phyloP scores from a whole-genome alignment of 331 rosid species.

The Malus hybrid region DNA sequence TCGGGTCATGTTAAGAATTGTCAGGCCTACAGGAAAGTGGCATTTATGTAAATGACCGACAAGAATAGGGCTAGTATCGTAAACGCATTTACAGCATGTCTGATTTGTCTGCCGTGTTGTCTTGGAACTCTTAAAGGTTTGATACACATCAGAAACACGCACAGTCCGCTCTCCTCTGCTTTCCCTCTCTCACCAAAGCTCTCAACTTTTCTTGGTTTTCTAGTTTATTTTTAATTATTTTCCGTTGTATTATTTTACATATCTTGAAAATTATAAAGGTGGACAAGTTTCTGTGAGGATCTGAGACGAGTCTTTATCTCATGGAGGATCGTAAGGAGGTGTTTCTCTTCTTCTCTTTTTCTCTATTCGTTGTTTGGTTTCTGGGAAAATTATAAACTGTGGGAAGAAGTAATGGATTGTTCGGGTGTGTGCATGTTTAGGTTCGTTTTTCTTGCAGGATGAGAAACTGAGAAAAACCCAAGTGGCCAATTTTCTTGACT shows the following conservation, averaged over 20 bases:
- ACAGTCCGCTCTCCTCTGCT: neutral
- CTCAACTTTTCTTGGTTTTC: neutral
- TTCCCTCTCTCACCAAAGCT: neutral
- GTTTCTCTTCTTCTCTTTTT: neutral
- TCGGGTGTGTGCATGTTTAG: neutral
- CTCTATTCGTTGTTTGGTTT: slow-evolving; percentile 7
- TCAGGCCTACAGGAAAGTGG: neutral
- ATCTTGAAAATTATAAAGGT: neutral
- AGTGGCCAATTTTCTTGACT: neutral
- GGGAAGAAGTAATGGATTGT: neutral
- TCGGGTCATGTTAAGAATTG: no score
- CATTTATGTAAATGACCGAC: neutral
- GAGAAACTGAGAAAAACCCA: neutral
- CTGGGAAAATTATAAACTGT: neutral
- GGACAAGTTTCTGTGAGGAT: neutral
- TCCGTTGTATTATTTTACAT: neutral
- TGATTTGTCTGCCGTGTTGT: neutral
- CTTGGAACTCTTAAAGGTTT: neutral
- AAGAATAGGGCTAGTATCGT: neutral
- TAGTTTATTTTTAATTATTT: neutral
- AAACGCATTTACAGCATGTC: neutral
- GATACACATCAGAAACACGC: neutral
- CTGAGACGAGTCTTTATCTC: slow-evolving; percentile 5
- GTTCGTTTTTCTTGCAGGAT: neutral
- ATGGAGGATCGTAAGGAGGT: slow-evolving; percentile 91